Percentiles rank a stretch among this genome's conserved stretches.
Evolutionary conservation across 164 flowering plant genomes (phyloP).

Genomic region (Stephania cephalantha): DNA sequence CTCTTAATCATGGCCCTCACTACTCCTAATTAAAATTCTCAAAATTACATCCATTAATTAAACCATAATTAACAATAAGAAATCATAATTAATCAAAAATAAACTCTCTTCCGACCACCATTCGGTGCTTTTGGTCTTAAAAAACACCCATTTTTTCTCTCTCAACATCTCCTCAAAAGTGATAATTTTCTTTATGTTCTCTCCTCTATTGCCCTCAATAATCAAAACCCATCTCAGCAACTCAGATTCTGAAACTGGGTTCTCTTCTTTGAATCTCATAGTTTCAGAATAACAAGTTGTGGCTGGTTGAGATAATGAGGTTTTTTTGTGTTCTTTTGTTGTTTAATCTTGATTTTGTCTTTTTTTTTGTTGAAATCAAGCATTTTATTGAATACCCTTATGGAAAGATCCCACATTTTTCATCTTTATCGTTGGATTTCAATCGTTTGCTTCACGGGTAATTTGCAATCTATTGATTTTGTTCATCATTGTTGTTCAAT

Average conservation of each 20-base stretch:
- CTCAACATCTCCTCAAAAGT: neutral
- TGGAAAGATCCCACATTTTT: neutral
- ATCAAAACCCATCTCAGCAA: conserved; percentile 2
- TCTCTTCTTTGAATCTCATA: neutral
- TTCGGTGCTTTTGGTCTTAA: neutral
- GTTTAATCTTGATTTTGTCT: no score
- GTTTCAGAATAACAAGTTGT: neutral
- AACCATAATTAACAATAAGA: neutral
- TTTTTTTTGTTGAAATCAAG: neutral
- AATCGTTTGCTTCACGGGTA: neutral
- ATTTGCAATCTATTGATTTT: neutral
- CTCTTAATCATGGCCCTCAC: neutral
- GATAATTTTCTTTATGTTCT: neutral
- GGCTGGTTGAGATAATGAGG: neutral
- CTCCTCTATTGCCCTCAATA: neutral
- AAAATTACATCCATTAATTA: neutral
- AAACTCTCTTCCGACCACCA: neutral
- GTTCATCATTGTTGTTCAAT: neutral
- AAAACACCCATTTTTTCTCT: neutral
- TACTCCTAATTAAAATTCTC: neutral
- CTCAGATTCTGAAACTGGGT: neutral
- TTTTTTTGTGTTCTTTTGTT: neutral
- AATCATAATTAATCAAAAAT: neutral
- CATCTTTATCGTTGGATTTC: neutral
- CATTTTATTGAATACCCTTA: neutral